Percentiles rank a stretch among this genome's conserved stretches.
Evolutionary conservation across 2,329 filamentous ascomycete genomes (phyloP).

Genomic region (Dactylellina leptospora): DNA sequence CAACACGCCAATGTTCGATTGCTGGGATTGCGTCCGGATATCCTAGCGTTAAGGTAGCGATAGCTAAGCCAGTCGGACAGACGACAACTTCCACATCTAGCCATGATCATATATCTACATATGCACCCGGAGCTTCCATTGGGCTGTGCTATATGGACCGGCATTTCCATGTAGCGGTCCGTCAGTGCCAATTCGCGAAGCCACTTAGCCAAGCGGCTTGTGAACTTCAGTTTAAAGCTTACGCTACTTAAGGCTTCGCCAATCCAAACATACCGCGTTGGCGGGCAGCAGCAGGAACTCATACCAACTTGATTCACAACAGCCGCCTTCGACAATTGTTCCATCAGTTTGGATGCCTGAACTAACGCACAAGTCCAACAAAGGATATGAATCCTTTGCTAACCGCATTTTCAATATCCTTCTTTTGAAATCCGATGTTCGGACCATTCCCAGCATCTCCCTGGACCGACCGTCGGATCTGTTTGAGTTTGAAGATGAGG

Average conservation of each 20-base stretch:
- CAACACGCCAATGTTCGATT: neutral
- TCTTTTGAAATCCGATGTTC: too few species aligned
- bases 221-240: conserved; percentile 30
- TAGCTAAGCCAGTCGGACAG: neutral
- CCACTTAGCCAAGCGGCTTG: conserved; percentile 10
- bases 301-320: too few species aligned
- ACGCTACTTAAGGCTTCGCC: neutral
- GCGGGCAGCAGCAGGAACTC: too few species aligned
- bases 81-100: neutral
- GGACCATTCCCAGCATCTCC: too few species aligned
- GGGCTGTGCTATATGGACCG: neutral
- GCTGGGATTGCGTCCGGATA: neutral
- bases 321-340: too few species aligned
- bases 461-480: too few species aligned
- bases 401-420: too few species aligned
- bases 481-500: too few species aligned
- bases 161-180: neutral
- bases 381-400: neutral
- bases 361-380: neutral
- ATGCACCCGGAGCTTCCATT: neutral
- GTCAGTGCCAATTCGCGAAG: neutral
- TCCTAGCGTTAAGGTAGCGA: neutral
- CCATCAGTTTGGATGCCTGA: neutral
- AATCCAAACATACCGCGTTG: neutral
- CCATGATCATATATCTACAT: neutral